phyloP scores from a whole-genome alignment of 345 rosid genomes.

The Raphanus sativus region DNA sequence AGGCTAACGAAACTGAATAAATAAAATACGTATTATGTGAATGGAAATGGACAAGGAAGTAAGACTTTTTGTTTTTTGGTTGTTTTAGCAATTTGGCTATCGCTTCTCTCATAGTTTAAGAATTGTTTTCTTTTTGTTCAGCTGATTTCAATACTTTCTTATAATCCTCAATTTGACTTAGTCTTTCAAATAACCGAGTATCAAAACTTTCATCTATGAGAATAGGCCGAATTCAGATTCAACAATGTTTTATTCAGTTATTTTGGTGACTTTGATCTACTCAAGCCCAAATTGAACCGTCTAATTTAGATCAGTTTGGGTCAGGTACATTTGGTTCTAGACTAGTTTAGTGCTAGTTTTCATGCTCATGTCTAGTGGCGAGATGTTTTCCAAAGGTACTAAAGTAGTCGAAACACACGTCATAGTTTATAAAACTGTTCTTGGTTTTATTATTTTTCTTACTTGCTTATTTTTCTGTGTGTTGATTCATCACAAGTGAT shows the following conservation, averaged over 20 bases:
- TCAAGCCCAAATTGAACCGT: neutral
- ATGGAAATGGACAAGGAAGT: neutral
- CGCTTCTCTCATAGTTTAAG: neutral
- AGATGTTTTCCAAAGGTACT: no score
- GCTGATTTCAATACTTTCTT: neutral
- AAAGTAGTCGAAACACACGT: no score
- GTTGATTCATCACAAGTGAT: no score
- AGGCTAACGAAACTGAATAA: neutral
- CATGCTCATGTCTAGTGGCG: constrained; percentile 36
- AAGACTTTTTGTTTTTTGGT: neutral
- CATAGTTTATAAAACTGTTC: no score
- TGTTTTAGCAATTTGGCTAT: neutral
- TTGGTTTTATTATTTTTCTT: no score
- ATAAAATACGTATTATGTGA: neutral
- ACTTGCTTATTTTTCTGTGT: no score
- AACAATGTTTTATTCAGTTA: neutral
- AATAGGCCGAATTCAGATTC: neutral
- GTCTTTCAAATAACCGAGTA: neutral
- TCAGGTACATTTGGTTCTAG: neutral
- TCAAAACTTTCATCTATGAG: neutral
- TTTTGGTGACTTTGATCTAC: neutral
- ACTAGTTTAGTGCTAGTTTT: neutral
- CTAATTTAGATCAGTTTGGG: neutral
- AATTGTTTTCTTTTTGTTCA: neutral
- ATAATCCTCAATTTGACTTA: neutral